Evolutionary conservation across 495 filamentous ascomycete species (phyloP), one percentile per base, ranked within the genome.

Genomic region (Gamarada debralockiae): DNA sequence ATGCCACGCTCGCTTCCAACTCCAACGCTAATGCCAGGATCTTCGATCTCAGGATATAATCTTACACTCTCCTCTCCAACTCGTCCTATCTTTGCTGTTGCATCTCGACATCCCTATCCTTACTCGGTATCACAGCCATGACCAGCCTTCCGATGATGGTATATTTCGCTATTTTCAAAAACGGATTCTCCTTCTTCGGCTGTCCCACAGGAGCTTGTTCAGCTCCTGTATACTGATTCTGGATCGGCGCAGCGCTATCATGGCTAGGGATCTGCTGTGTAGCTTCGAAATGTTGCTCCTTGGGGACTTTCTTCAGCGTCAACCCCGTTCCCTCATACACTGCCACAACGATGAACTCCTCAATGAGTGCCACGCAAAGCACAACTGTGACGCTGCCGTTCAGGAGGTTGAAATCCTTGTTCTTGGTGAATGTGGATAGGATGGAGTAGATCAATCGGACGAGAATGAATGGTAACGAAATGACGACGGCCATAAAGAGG

Each of bases 381-480:
- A 65, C 40, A 8, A 70, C 53, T 0, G 70, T 74, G 8, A 57
- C 45, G 33, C 62, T 70, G 2, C 70, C 70, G 27, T 42, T 50
- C 4, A 73, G 31, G 14, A 68, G 41, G 44, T 63, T 68, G 63
- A 74, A 76, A 5, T 49, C 50, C 3, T 51, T 51, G 47, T 60
- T 56, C 34, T 64, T 38, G 17, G 62, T 41, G 63, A 72, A 75
- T 53, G 61, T 68, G 24, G 55, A 49, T 15, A 73, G 40, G 3
- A 58, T 21, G 7, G 61, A 58, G 53, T 76, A 76, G 31, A 73
- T 46, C 1, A 75, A 40, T 12, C 73, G 66, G 18, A 75, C 60
- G n/a, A 73, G 52, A 22, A 76, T 57, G 47, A 76, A 65, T 2
- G 69, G 69, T 1, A 65, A 52, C 2, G 65, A 63, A 15, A 70